These are phyloP conservation scores for Gloeopeniophorella convolvens DNA, from an alignment of 768 basidiomycete genomes.

Conservation along the genomic window DNA sequence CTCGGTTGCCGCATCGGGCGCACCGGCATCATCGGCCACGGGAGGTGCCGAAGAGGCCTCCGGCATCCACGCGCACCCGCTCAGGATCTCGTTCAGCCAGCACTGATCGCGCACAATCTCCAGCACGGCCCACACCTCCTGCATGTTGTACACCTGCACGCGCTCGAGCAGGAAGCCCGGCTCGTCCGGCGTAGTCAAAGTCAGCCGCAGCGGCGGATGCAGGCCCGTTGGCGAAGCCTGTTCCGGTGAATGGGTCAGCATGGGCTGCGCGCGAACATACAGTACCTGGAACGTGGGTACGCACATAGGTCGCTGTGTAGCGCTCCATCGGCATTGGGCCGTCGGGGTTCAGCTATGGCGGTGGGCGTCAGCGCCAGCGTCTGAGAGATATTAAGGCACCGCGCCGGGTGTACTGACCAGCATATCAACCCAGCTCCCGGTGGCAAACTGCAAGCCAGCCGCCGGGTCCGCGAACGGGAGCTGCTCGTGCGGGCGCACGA, in stretches of 20 bases:
- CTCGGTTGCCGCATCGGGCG: constrained; percentile 39
- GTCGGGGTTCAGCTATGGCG: constrained; percentile 45
- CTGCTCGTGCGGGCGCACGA: constrained; percentile 50
- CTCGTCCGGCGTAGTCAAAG: constrained; percentile 63
- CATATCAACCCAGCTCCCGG: constrained; percentile 60
- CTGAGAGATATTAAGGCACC: constrained; percentile 24
- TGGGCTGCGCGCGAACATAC: too few species aligned
- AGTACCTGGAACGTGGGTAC: constrained; percentile 24
- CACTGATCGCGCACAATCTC: constrained; percentile 82
- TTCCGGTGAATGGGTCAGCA: neutral
- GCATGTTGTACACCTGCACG: constrained; percentile 64
- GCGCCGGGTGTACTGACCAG: too few species aligned
- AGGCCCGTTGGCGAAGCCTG: constrained; percentile 59
- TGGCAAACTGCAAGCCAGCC: constrained; percentile 40
- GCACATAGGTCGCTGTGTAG: constrained; percentile 63
- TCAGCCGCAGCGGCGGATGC: constrained; percentile 66
- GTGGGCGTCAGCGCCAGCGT: neutral
- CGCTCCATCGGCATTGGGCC: constrained; percentile 45
- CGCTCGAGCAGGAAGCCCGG: constrained; percentile 69
- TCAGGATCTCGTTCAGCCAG: constrained; percentile 73
- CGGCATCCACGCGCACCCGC: constrained; percentile 53
- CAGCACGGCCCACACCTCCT: constrained; percentile 68
- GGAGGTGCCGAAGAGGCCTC: constrained; percentile 36
- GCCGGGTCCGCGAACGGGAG: constrained; percentile 38
- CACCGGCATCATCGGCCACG: constrained; percentile 24